Evolutionary conservation across 2,329 filamentous ascomycete species (phyloP), one percentile per base, ranked within the genome.

Genomic region (Endocalyx cinctus): DNA sequence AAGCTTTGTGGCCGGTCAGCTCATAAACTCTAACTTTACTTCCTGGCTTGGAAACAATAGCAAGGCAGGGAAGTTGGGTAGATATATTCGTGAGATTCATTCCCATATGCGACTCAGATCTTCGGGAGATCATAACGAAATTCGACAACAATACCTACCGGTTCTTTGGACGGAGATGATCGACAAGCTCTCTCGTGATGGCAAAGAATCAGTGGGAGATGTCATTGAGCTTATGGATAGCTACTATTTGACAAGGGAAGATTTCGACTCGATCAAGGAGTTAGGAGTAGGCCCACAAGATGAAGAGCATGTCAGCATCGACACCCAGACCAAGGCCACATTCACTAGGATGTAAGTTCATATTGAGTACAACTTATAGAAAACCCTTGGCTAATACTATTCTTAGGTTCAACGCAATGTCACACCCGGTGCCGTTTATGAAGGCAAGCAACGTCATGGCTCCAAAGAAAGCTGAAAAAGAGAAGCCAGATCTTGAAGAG

Each of bases 191-290:
- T 76, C 87, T 49, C 58, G 67, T 0, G 82, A 94, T 37, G 92
- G 92, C 48, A 92, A 87, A 51, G 88, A 94, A 1, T 75, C 76
- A 6, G 83, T 96, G 5, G 72, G 77, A 1, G 82, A 85, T 2
- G 82, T 96, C 34, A 98, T 98, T 52, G 79, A 92, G 34, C 71
- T 96, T 34, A 97, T 98, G 92, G 92, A 98, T 55, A 88, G 83
- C 55, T 98, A 98, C 63, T 98, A 83, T 60, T 69, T 98, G 37
- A 97, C 92, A 1, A 83, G 84, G 42, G 92, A 98, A 16, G 92
- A 98, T 57, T 94, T 90, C 59, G 92, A 98, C 55, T 84, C 82
- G 8, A 87, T 98, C 50, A 72, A 88, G 57, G 92, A 98, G 63
- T 74, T 98, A 16, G 90, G 89, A 6, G 77, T 98, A 11, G 92